Evolutionary conservation across 1,139 yeast species (phyloP).

Genomic region (Kodamaea sp.): DNA sequence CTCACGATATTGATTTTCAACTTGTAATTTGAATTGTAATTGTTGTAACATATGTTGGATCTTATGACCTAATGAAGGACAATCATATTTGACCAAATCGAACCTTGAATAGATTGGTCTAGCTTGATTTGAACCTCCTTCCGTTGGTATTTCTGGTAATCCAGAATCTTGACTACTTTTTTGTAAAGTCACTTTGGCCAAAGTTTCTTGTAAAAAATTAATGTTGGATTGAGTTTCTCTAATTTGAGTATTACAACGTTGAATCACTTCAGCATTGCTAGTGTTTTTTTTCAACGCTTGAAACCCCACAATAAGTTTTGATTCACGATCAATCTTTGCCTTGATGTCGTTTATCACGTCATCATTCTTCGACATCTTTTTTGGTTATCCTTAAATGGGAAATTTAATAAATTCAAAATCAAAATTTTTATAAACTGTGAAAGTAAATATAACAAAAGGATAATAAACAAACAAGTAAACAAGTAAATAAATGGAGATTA

Average conservation of each 20-base stretch:
- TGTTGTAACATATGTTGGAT: constrained; percentile 95
- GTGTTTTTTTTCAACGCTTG: constrained; percentile 76
- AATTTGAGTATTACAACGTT: constrained; percentile 85
- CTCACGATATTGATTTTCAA: constrained; percentile 87
- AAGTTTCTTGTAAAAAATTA: constrained; percentile 77
- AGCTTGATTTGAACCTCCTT: constrained; percentile 5
- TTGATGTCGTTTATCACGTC: constrained; percentile 59
- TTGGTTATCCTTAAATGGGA: neutral
- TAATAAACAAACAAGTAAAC: no score
- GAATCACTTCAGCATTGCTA: constrained; percentile 75
- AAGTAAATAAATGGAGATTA: no score
- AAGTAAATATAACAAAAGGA: no score
- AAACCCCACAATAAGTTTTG: constrained; percentile 84
- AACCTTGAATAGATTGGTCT: constrained; percentile 58
- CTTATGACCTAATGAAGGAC: constrained; percentile 93
- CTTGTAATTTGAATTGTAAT: constrained; percentile 86
- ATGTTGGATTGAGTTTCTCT: constrained; percentile 89
- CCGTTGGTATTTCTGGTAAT: constrained; percentile 2
- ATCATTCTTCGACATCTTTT: constrained; percentile 12
- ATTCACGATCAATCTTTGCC: constrained; percentile 82
- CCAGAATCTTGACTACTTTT: constrained; percentile 7
- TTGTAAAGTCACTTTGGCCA: constrained; percentile 54
- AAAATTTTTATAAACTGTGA: no score
- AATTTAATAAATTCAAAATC: neutral
- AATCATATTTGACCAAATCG: constrained; percentile 85